A percentile compares a stretch with the other conserved stretches of the same genome.
These are phyloP conservation scores for Reticulascus tulasneorum DNA, from an alignment of 2,329 filamentous ascomycete species.

Conservation along the genomic window DNA sequence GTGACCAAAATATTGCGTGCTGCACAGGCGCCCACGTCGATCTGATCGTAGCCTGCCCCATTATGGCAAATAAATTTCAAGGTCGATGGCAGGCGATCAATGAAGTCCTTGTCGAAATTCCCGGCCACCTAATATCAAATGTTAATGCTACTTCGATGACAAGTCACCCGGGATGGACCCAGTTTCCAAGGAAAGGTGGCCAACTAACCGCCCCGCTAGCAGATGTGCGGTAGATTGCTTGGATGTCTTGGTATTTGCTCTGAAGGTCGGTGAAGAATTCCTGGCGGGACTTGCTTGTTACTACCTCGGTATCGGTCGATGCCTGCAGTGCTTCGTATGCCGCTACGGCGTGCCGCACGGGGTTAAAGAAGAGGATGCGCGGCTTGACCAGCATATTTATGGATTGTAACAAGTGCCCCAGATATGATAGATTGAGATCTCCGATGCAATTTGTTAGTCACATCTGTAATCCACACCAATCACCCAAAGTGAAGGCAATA, in stretches of 20 bases:
- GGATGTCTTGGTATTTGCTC: constrained; percentile 15
- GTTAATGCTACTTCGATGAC: not conserved
- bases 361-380: constrained; percentile 18
- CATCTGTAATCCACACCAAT: too few species aligned
- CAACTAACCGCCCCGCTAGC: constrained; percentile 16
- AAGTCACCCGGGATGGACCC: too few species aligned
- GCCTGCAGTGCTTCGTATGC: constrained; percentile 11
- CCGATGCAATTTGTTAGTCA: not conserved
- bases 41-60: constrained; percentile 24
- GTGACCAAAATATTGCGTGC: constrained; percentile 17
- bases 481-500: too few species aligned
- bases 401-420: too few species aligned
- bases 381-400: constrained; percentile 9
- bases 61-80: constrained; percentile 34
- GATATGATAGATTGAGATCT: not conserved
- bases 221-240: constrained; percentile 19
- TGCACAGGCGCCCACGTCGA: constrained; percentile 21
- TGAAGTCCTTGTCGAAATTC: constrained; percentile 40
- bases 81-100: constrained; percentile 37
- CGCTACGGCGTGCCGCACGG: constrained; percentile 13
- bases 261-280: constrained; percentile 16
- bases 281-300: constrained; percentile 14
- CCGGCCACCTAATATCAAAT: constrained; percentile 7
- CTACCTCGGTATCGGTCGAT: constrained; percentile 13
- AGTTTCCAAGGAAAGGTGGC: not conserved